Conservation (phyloP, 169 alveolate genomes). For the Condylostoma magnum region DNA sequence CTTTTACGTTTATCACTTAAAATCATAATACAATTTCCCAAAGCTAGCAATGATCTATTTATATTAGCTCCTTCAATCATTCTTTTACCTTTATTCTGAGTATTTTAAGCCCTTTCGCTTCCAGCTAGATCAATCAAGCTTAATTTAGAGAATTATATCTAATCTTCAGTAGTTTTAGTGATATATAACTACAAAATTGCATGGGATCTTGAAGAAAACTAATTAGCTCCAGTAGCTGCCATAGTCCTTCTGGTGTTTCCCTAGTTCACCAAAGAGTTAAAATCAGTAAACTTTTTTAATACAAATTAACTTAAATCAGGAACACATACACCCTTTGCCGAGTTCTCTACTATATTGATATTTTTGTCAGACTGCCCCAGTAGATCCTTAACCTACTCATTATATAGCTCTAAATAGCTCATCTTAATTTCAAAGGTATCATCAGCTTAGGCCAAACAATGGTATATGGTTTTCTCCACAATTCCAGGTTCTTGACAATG, state of each 20-base stretch:
- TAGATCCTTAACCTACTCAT: slow-evolving; percentile 91
- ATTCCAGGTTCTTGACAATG: slow-evolving; percentile 87
- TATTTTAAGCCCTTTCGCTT: slow-evolving; percentile 89
- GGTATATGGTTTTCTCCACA: slow-evolving; percentile 82
- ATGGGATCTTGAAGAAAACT: slow-evolving; percentile 86
- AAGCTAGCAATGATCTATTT: slow-evolving; percentile 90
- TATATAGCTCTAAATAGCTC: slow-evolving; percentile 88
- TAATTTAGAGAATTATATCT: slow-evolving; percentile 77
- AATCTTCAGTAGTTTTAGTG: slow-evolving; percentile 63
- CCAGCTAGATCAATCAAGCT: slow-evolving; percentile 94
- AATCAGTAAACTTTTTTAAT: slow-evolving; percentile 73
- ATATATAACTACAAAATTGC: slow-evolving; percentile 82
- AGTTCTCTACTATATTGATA: slow-evolving; percentile 91
- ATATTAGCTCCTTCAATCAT: slow-evolving; percentile 94
- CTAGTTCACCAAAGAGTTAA: slow-evolving; percentile 75
- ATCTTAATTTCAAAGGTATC: slow-evolving; percentile 32
- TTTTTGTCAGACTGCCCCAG: slow-evolving; percentile 66
- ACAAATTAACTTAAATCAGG: slow-evolving; percentile 80
- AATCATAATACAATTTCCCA: slow-evolving; percentile 93
- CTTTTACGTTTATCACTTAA: slow-evolving; percentile 69
- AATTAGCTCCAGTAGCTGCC: slow-evolving; percentile 93
- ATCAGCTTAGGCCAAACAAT: slow-evolving; percentile 72
- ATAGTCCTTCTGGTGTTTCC: slow-evolving; percentile 91
- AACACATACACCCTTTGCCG: slow-evolving; percentile 86
- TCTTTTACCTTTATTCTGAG: slow-evolving; percentile 85